Evolutionary conservation across 352 stramenopile species (phyloP), one percentile per base, ranked within the genome.

Genomic region (Blastocystis sp.): DNA sequence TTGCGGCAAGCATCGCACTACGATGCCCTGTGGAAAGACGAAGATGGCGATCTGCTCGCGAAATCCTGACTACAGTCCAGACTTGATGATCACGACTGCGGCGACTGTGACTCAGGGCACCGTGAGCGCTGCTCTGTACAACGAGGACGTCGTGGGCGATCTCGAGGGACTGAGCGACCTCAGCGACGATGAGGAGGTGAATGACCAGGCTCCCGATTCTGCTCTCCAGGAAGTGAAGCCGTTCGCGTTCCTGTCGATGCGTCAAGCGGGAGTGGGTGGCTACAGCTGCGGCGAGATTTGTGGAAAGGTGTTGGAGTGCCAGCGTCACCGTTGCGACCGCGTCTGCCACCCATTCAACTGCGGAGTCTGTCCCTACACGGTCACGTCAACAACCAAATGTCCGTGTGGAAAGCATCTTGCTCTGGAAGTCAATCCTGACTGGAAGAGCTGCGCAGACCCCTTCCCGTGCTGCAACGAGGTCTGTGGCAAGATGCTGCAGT

Each of bases 311-410:
- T 76, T 90, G 43, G 80, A 23, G 4, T 90, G 87, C 45, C 39
- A 64, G 18, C 63, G 61, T 26, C 87, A 90, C 43, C 43, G 63
- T 26, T 90, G 87, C 79, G 53, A 90, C 29, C 18, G 37, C 20
- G 63, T 79, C 37, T 90, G 87, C 50, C 87, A 90, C 39, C 39
- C 87, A 6, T 50, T 87, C n/a, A 77, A 90, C 47, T 90, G 87
- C 64, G 87, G 63, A 11, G 3, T 11, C 9, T 90, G 87, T 53
- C 66, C 55, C 54, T 77, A 87, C 45, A 26, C 39, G 20, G 62
- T 79, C 4, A 75, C 68, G 6, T 54, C 23, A n/a, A 34, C 54
- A 7, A 76, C 56, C 15, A 87, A 18, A 9, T 90, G 73, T 43
- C 66, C 79, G 0, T 87, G 69, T 37, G 87, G 76, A 34, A 79